Conservation (phyloP, 257 asterid genomes). For the Solanum dulcamara region DNA sequence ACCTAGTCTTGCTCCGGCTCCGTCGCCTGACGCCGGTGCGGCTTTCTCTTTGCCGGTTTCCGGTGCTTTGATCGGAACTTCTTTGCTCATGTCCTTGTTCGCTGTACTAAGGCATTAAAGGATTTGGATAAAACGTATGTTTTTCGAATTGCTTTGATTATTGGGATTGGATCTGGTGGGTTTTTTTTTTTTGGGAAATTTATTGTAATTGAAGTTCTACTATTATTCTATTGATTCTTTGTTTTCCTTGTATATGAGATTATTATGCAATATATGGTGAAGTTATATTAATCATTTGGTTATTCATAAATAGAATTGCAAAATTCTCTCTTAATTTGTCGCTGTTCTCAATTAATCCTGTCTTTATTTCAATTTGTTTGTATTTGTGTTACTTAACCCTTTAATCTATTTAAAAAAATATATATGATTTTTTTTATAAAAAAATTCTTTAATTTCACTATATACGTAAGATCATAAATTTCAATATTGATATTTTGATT, state of each 20-base stretch:
- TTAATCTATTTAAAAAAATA: no score
- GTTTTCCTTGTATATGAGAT: neutral
- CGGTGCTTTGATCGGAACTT: neutral
- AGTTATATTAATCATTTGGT: neutral
- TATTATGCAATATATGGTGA: neutral
- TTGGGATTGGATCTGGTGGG: neutral
- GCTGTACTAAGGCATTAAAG: neutral
- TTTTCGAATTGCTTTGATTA: neutral
- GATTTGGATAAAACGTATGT: neutral
- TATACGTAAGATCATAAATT: no score
- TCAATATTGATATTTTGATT: no score
- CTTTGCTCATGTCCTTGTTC: neutral
- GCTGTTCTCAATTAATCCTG: no score
- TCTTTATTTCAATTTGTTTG: no score
- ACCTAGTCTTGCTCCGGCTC: conserved; percentile 7
- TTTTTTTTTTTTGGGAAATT: neutral
- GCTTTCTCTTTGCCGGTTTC: neutral
- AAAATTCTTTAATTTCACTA: no score
- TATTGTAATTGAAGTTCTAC: neutral
- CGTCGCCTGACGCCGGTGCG: neutral
- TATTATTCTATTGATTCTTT: neutral
- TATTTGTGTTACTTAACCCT: no score
- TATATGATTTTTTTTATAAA: no score
- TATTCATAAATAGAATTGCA: neutral
- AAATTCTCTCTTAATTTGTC: no score